phyloP scores from a whole-genome alignment of 2,329 filamentous ascomycete genomes.

The Xylariaceae sp. region DNA sequence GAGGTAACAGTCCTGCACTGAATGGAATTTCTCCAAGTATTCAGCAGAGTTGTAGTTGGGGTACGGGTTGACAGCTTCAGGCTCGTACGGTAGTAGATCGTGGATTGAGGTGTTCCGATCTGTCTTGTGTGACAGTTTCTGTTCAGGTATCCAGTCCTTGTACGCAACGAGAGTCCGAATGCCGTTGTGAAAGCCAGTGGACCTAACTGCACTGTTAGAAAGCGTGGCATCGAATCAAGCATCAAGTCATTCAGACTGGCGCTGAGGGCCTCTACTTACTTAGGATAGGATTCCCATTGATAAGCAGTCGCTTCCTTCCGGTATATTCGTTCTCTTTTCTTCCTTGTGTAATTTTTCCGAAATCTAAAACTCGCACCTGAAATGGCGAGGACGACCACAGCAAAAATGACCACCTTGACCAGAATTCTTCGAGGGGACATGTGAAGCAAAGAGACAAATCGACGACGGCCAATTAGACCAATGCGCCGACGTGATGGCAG shows the following conservation, averaged over 20 bases:
- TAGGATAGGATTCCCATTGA: conserved; percentile 27
- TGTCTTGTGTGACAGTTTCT: conserved; percentile 18
- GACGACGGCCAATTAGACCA: conserved; percentile 10
- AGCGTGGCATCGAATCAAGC: no score
- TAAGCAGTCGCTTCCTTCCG: conserved; percentile 21
- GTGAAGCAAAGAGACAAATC: conserved; percentile 20
- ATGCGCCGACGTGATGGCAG: conserved; percentile 21
- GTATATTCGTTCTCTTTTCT: conserved; percentile 8
- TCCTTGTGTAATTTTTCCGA: conserved; percentile 4
- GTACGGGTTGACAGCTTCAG: conserved; percentile 28
- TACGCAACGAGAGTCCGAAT: conserved; percentile 28
- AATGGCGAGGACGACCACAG: conserved; percentile 19
- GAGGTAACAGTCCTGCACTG: conserved; percentile 43
- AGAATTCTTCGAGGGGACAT: conserved; percentile 24
- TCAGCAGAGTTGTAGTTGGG: conserved; percentile 25
- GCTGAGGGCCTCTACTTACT: conserved; percentile 13
- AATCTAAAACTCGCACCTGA: conserved; percentile 20
- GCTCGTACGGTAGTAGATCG: conserved; percentile 25
- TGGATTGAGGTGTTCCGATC: conserved; percentile 24
- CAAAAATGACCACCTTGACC: conserved; percentile 18
- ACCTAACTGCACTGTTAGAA: conserved; percentile 12
- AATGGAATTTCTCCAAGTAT: conserved; percentile 28
- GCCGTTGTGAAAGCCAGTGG: conserved; percentile 29
- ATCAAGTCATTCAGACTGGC: no score
- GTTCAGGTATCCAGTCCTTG: conserved; percentile 30